phyloP scores from a whole-genome alignment of 495 filamentous ascomycete species.

The Delitschia confertaspora region DNA sequence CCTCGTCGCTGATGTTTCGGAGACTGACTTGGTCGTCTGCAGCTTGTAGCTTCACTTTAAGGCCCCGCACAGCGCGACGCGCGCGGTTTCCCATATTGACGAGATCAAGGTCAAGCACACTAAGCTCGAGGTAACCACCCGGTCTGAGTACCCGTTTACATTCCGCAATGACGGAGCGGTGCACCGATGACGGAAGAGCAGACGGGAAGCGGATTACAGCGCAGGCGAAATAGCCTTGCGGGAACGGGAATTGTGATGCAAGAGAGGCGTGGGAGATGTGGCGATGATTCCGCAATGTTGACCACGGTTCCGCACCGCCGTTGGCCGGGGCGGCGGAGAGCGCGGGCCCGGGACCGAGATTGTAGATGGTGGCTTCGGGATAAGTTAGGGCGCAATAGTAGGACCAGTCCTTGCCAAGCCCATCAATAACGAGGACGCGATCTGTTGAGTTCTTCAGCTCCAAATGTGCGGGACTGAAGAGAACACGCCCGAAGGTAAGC shows the following conservation, averaged over 20 bases:
- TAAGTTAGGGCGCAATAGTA: slow-evolving; percentile 95
- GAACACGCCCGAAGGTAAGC: slow-evolving; percentile 88
- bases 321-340: slow-evolving; percentile 34
- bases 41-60: slow-evolving; percentile 68
- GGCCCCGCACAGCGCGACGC: slow-evolving; percentile 61
- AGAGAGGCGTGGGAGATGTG: slow-evolving; percentile 67
- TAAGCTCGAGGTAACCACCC: slow-evolving; percentile 67
- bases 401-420: slow-evolving; percentile 90
- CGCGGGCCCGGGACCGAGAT: slow-evolving; percentile 48
- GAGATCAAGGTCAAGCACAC: slow-evolving; percentile 36
- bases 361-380: slow-evolving; percentile 76
- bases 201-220: slow-evolving; percentile 84
- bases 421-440: slow-evolving; percentile 79
- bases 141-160: slow-evolving; percentile 84
- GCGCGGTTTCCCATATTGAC: slow-evolving; percentile 49
- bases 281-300: slow-evolving; percentile 46
- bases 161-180: slow-evolving; percentile 73
- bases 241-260: slow-evolving; percentile 71
- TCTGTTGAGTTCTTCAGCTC: slow-evolving; percentile 53
- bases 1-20: slow-evolving; percentile 65
- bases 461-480: slow-evolving; percentile 86
- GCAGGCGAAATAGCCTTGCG: slow-evolving; percentile 71
- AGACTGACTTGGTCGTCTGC: slow-evolving; percentile 55
- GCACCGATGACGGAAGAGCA: slow-evolving; percentile 62
- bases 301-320: slow-evolving; percentile 47